Conservation (phyloP, 139 green algal species). For the Coelastrella sp. region DNA sequence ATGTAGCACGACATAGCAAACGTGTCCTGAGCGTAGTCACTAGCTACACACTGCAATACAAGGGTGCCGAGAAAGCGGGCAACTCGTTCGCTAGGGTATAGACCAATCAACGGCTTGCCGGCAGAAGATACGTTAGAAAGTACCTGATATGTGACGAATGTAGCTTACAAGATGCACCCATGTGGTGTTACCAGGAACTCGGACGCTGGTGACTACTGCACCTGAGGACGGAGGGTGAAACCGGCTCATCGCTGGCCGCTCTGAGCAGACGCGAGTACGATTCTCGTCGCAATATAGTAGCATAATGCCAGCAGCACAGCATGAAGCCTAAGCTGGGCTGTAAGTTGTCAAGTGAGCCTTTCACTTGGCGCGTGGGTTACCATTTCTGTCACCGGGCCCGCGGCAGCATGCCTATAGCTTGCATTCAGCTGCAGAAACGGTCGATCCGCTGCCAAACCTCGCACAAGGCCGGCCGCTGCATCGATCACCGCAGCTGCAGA, state of each 20-base stretch:
- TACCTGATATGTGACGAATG: background rate
- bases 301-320: no score
- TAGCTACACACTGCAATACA: slow-evolving; percentile 13
- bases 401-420: no score
- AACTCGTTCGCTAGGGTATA: slow-evolving; percentile 1
- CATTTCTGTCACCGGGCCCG: no score
- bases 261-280: no score
- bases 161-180: background rate
- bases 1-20: background rate
- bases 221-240: background rate
- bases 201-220: background rate
- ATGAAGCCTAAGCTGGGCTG: no score
- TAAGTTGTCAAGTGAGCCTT: no score
- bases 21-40: background rate
- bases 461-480: no score
- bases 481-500: no score
- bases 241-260: background rate
- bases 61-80: background rate
- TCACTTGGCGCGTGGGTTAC: no score
- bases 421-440: no score
- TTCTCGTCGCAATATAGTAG: no score
- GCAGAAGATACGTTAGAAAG: background rate
- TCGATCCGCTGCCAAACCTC: no score
- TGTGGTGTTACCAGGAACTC: background rate
- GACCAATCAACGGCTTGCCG: background rate